Conservation (phyloP, 2,329 filamentous ascomycete genomes). For the Westerdykella sp. region DNA sequence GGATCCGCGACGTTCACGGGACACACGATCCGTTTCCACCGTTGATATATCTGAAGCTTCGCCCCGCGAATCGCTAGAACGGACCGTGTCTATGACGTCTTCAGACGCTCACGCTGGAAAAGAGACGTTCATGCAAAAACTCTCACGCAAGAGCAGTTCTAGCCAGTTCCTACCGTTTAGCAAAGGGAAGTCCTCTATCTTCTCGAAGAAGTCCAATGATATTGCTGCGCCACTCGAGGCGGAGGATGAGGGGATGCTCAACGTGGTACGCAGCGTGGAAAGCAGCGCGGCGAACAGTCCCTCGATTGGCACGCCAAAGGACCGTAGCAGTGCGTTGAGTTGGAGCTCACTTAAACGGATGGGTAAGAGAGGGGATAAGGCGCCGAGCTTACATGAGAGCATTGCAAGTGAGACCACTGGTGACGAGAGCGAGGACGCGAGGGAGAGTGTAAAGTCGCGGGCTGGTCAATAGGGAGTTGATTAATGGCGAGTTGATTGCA, state of each 20-base stretch:
- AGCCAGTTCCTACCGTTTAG: conserved; percentile 42
- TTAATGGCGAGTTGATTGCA: no score
- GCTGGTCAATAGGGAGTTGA: no score
- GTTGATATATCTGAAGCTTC: conserved; percentile 29
- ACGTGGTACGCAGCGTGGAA: conserved; percentile 22
- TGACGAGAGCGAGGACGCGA: conserved; percentile 30
- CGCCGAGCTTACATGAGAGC: conserved; percentile 44
- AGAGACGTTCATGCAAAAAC: conserved; percentile 46
- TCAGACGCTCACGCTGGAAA: conserved; percentile 32
- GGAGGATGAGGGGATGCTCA: conserved; percentile 27
- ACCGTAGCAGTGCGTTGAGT: conserved; percentile 35
- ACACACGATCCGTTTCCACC: conserved; percentile 41
- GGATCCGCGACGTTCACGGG: conserved; percentile 37
- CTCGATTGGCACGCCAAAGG: conserved; percentile 33
- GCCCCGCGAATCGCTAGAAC: conserved; percentile 38
- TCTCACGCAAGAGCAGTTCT: conserved; percentile 43
- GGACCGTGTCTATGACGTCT: conserved; percentile 32
- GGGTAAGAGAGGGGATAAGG: conserved; percentile 39
- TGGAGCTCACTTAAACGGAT: conserved; percentile 44
- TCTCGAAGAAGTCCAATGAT: conserved; percentile 29
- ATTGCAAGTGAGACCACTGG: conserved; percentile 38
- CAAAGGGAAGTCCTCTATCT: conserved; percentile 31
- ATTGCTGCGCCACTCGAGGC: conserved; percentile 36
- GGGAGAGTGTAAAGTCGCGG: no score
- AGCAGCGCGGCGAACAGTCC: conserved; percentile 31